Evolutionary conservation across 2,329 filamentous ascomycete species (phyloP).

Genomic region (Talaromyces pinophilus): DNA sequence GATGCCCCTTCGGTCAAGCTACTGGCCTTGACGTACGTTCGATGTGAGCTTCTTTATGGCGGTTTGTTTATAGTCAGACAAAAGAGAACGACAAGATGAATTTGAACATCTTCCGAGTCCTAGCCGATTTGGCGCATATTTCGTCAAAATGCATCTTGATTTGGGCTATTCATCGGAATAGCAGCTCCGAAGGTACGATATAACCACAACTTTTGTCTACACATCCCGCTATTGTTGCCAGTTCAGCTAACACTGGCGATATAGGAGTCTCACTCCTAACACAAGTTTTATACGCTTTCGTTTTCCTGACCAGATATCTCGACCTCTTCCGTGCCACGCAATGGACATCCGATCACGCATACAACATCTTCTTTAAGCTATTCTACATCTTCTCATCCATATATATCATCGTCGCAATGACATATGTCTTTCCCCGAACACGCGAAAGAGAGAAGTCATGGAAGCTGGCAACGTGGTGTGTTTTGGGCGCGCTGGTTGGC

Average conservation of each 20-base stretch:
- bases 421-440: slow-evolving; percentile 81
- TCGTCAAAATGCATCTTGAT: slow-evolving; percentile 88
- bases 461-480: slow-evolving; percentile 75
- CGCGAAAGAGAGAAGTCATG: slow-evolving; percentile 89
- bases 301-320: slow-evolving; percentile 85
- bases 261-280: slow-evolving; percentile 84
- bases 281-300: slow-evolving; percentile 80
- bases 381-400: slow-evolving; percentile 83
- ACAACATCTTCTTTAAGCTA: slow-evolving; percentile 83
- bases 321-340: slow-evolving; percentile 64
- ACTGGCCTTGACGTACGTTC: not conserved
- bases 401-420: slow-evolving; percentile 87
- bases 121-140: slow-evolving; percentile 82
- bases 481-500: slow-evolving; percentile 64
- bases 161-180: slow-evolving; percentile 84
- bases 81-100: slow-evolving; percentile 12
- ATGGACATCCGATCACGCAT: slow-evolving; percentile 44
- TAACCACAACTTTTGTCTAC: not conserved
- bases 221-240: slow-evolving; percentile 8
- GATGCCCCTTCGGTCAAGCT: not conserved
- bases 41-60: not conserved
- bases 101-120: slow-evolving; percentile 63
- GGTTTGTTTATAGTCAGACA: not conserved
- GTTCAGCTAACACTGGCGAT: slow-evolving; percentile 20
- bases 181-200: slow-evolving; percentile 72